These are phyloP conservation scores for Arctostaphylos glauca DNA, from an alignment of 148 eudicot genomes.

Conservation along the genomic window DNA sequence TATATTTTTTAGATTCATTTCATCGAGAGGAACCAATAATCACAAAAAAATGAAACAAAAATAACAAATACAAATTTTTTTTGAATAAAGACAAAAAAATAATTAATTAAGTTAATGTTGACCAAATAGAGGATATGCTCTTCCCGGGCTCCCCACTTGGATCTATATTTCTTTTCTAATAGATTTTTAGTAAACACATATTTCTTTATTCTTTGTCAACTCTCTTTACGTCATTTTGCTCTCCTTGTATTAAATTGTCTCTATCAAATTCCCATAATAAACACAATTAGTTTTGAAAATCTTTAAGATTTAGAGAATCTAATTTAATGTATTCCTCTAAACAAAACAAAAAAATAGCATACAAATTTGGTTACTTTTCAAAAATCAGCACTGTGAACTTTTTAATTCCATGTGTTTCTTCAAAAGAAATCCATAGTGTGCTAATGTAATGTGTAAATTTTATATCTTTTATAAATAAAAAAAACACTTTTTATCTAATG, in stretches of 20 bases:
- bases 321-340: background rate
- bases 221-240: background rate
- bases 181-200: background rate
- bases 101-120: too few relatives aligned
- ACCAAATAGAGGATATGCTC: too few relatives aligned
- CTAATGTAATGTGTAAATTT: background rate
- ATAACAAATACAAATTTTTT: too few relatives aligned
- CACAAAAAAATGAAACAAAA: too few relatives aligned
- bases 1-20: too few relatives aligned
- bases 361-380: background rate
- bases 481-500: background rate
- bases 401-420: background rate
- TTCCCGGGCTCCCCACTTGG: too few relatives aligned
- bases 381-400: background rate
- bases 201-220: background rate
- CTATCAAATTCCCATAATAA: background rate
- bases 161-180: too few relatives aligned
- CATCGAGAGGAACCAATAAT: too few relatives aligned
- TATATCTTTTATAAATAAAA: background rate
- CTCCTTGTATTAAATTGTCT: background rate
- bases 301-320: background rate
- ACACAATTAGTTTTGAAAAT: background rate
- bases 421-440: background rate
- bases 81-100: too few relatives aligned
- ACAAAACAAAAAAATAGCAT: too few relatives aligned